Conservation (phyloP, 1,284 basidiomycete species). For the Marasmius sp. region DNA sequence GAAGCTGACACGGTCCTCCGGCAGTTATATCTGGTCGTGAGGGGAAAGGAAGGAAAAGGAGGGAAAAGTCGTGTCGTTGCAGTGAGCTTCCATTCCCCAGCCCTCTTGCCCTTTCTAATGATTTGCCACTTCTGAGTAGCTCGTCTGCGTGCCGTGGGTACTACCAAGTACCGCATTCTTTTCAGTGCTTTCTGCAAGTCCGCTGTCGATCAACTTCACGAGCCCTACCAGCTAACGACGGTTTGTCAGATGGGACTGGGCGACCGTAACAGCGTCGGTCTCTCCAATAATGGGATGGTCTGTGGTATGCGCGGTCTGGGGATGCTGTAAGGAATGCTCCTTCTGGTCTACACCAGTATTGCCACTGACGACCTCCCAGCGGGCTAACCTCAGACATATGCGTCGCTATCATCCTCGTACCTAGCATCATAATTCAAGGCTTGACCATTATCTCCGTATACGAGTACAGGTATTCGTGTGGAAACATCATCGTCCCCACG, state of each 20-base stretch:
- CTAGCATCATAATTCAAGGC: slow-evolving; percentile 8
- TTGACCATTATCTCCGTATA: slow-evolving; percentile 3
- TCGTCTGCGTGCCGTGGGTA: slow-evolving; percentile 9
- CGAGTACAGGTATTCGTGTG: neutral
- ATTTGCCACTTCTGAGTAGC: neutral
- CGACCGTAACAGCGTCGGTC: slow-evolving; percentile 1
- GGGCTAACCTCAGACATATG: slow-evolving; percentile 3
- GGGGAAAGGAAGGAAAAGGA: neutral
- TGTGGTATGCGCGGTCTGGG: slow-evolving; percentile 6
- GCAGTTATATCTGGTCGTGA: neutral
- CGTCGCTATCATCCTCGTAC: slow-evolving; percentile 10
- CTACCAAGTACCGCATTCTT: slow-evolving; percentile 9
- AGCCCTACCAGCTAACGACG: neutral
- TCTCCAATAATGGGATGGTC: slow-evolving; percentile 9
- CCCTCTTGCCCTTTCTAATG: neutral
- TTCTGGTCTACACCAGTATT: neutral
- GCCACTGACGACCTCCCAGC: neutral
- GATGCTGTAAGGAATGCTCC: neutral
- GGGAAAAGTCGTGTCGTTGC: no score
- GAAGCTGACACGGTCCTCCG: neutral
- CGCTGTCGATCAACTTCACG: neutral
- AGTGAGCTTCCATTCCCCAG: no score
- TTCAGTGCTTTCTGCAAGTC: slow-evolving; percentile 5
- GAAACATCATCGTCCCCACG: neutral
- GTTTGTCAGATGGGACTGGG: slow-evolving; percentile 4